Evolutionary conservation across 140 eudicot species (phyloP).

Genomic region (Bidens hawaiensis): DNA sequence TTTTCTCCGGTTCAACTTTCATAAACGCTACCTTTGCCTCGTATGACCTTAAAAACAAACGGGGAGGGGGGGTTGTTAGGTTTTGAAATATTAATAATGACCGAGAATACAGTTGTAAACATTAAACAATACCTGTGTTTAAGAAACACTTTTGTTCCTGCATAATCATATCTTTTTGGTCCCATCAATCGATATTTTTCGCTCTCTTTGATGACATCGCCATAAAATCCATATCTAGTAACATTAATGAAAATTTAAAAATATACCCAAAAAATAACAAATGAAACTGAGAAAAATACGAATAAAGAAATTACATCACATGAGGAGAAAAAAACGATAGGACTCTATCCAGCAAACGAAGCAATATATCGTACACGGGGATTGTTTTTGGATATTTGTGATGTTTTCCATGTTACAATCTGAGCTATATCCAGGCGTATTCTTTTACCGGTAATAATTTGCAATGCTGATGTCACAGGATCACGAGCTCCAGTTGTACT

Average conservation of each 20-base stretch:
- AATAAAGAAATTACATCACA: not conserved
- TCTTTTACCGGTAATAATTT: slow-evolving; percentile 81
- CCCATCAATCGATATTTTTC: slow-evolving; percentile 99
- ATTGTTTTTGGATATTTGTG: slow-evolving; percentile 50
- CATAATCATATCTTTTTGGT: slow-evolving; percentile 92
- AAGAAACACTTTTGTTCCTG: slow-evolving; percentile 92
- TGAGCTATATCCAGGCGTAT: slow-evolving; percentile 85
- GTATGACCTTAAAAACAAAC: slow-evolving; percentile 52
- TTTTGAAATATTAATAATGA: slow-evolving; percentile 42
- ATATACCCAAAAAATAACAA: not conserved
- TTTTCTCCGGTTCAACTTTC: slow-evolving; percentile 51
- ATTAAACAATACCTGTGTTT: slow-evolving; percentile 53
- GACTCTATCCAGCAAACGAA: slow-evolving; percentile 80
- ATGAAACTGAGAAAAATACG: not conserved
- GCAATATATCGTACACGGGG: slow-evolving; percentile 92
- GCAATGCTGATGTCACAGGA: slow-evolving; percentile 90
- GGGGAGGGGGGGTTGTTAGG: not conserved
- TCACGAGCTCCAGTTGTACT: slow-evolving; percentile 96
- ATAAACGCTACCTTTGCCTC: slow-evolving; percentile 80
- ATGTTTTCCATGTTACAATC: slow-evolving; percentile 79
- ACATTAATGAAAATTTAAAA: not conserved
- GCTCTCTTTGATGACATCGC: slow-evolving; percentile 93
- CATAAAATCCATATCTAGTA: slow-evolving; percentile 47
- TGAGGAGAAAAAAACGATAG: not conserved
- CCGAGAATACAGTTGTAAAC: not conserved